Evolutionary conservation across 805 yeast species (phyloP).

Genomic region (Zygosaccharomyces bisporus): DNA sequence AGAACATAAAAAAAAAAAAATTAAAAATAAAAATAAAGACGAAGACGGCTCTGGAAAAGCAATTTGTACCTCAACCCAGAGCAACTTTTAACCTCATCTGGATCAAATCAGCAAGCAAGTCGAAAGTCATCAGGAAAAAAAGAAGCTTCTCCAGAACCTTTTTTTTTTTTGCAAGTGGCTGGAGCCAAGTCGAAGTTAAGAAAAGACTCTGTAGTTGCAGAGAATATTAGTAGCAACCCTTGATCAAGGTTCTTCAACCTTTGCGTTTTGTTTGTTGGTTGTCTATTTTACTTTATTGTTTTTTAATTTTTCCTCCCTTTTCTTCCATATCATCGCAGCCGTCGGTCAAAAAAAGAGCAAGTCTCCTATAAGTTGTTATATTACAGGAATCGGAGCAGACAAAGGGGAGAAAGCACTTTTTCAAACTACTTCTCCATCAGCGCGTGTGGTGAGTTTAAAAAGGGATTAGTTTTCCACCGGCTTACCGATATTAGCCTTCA

Average conservation of each 20-base stretch:
- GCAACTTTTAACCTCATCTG: constrained; percentile 4
- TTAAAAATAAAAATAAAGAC: neutral
- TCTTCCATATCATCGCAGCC: neutral
- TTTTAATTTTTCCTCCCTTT: neutral
- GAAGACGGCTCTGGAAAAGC: neutral
- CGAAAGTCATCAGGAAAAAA: neutral
- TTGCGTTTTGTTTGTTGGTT: neutral
- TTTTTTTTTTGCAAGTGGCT: constrained; percentile 1
- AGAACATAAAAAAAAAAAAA: neutral
- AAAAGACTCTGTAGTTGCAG: neutral
- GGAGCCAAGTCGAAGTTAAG: neutral
- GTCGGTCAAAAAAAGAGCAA: neutral
- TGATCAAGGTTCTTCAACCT: neutral
- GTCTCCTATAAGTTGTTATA: neutral
- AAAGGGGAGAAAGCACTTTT: neutral
- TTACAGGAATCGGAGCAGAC: neutral
- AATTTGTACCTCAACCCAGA: neutral
- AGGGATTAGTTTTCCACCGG: neutral
- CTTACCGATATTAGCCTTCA: neutral
- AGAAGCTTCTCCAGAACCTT: neutral
- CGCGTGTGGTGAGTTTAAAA: neutral
- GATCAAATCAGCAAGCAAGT: constrained; percentile 2
- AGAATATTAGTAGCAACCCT: neutral
- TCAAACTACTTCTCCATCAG: neutral
- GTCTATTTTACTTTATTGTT: neutral